Conservation (phyloP, 2,329 filamentous ascomycete genomes). For the Trichoderma harzianum region DNA sequence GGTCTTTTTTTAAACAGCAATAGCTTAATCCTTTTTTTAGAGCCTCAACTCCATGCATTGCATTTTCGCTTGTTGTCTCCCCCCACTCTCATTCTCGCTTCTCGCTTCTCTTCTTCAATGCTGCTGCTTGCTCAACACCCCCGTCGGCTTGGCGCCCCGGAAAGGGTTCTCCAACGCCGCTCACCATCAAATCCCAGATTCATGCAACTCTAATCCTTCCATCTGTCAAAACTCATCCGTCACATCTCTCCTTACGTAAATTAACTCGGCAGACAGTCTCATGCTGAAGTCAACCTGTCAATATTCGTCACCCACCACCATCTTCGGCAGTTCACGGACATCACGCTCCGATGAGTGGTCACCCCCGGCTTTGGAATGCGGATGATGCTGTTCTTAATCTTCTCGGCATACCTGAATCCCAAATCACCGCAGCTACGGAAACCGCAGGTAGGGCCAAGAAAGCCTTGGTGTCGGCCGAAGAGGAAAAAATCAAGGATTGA, state of each 20-base stretch:
- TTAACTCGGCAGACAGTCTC: background rate
- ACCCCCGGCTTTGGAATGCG: constrained; percentile 4
- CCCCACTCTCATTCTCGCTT: background rate
- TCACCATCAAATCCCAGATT: background rate
- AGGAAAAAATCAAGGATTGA: background rate
- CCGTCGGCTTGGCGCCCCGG: background rate
- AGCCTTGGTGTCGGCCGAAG: background rate
- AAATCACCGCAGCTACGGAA: background rate
- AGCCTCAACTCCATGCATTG: background rate
- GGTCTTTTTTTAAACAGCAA: background rate
- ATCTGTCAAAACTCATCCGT: background rate
- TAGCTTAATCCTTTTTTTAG: constrained; percentile 4
- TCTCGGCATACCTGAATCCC: constrained; percentile 1
- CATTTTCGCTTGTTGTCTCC: background rate
- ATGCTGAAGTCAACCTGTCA: background rate
- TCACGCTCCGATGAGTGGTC: background rate
- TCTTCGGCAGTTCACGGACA: background rate
- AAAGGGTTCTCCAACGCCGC: background rate
- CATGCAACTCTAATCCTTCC: background rate
- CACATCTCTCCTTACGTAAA: background rate
- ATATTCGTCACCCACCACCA: background rate
- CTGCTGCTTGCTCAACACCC: background rate
- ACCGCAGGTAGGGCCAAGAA: background rate
- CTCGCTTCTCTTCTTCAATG: background rate
- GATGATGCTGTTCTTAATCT: background rate